Conservation (phyloP, 192 early-diverging fungal species). For the Coemansia sp. region DNA sequence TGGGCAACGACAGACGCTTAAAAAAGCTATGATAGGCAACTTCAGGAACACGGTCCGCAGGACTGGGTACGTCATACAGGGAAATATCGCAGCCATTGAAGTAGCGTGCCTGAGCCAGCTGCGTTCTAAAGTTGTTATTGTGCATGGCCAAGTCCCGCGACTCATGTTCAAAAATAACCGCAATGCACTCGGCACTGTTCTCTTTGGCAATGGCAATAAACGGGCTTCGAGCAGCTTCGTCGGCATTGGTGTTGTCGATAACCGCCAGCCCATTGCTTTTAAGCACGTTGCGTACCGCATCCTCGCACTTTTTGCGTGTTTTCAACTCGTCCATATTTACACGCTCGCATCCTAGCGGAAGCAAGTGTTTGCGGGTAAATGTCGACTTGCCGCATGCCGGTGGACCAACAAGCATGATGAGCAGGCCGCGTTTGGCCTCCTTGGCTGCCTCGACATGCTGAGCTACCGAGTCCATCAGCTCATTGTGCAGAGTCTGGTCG, state of each 20-base stretch:
- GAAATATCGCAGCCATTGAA: not conserved
- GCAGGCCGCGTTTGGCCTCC: conserved; percentile 33
- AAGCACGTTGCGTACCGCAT: conserved; percentile 56
- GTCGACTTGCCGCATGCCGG: conserved; percentile 84
- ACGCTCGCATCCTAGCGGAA: conserved; percentile 62
- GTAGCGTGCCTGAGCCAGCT: conserved; percentile 35
- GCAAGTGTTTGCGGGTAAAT: conserved; percentile 64
- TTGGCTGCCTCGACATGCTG: conserved; percentile 21
- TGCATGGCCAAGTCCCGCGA: conserved; percentile 71
- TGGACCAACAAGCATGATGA: conserved; percentile 76
- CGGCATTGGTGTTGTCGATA: conserved; percentile 83
- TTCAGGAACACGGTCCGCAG: conserved; percentile 24
- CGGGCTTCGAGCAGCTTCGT: conserved; percentile 53
- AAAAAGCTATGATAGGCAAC: conserved; percentile 47
- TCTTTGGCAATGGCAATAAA: conserved; percentile 67
- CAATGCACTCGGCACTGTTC: conserved; percentile 13
- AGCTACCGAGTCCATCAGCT: conserved; percentile 22
- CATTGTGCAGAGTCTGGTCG: not conserved
- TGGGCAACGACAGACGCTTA: conserved; percentile 31
- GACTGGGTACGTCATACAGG: conserved; percentile 6
- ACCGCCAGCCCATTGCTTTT: conserved; percentile 59
- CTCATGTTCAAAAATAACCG: conserved; percentile 57
- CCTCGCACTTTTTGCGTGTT: conserved; percentile 72
- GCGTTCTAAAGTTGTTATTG: conserved; percentile 73
- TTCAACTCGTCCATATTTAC: conserved; percentile 85